phyloP scores from a whole-genome alignment of 352 stramenopile species.

The Halophytophthora batemanensis region DNA sequence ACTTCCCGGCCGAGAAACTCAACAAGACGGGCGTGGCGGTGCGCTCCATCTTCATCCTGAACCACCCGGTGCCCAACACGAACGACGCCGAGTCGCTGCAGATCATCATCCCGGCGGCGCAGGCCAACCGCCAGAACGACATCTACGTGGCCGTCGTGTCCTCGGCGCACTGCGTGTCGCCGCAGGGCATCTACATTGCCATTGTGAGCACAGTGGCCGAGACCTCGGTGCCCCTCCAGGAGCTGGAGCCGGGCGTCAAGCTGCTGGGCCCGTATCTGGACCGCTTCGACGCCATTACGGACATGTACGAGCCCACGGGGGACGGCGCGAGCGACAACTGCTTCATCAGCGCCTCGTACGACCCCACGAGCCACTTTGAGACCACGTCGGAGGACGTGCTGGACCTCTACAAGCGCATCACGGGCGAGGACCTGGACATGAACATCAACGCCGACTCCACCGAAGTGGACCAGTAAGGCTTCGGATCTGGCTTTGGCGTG shows the following conservation, averaged over 20 bases:
- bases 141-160: conserved; percentile 98
- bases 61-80: conserved; percentile 97
- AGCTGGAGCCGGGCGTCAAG: conserved; percentile 94
- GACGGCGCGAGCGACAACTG: conserved; percentile 94
- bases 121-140: conserved; percentile 95
- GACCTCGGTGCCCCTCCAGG: conserved; percentile 93
- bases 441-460: conserved; percentile 96
- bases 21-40: conserved; percentile 93
- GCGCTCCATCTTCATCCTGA: conserved; percentile 98
- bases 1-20: conserved; percentile 95
- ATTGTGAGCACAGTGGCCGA: conserved; percentile 98
- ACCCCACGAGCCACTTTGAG: conserved; percentile 96
- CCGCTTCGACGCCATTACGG: conserved; percentile 95
- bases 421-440: conserved; percentile 97
- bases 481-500: no score
- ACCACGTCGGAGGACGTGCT: conserved; percentile 96
- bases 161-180: conserved; percentile 92
- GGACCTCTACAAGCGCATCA: conserved; percentile 97
- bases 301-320: conserved; percentile 92
- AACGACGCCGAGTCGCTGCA: conserved; percentile 96
- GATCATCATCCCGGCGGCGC: conserved; percentile 98
- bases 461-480: conserved; percentile 90
- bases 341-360: conserved; percentile 96
- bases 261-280: conserved; percentile 96
- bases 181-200: conserved; percentile 97